A percentile compares a stretch with the other conserved stretches of the same genome.
These are phyloP conservation scores for Rubroboletus pulcherrimus DNA, from an alignment of 768 basidiomycete species.

Conservation along the genomic window DNA sequence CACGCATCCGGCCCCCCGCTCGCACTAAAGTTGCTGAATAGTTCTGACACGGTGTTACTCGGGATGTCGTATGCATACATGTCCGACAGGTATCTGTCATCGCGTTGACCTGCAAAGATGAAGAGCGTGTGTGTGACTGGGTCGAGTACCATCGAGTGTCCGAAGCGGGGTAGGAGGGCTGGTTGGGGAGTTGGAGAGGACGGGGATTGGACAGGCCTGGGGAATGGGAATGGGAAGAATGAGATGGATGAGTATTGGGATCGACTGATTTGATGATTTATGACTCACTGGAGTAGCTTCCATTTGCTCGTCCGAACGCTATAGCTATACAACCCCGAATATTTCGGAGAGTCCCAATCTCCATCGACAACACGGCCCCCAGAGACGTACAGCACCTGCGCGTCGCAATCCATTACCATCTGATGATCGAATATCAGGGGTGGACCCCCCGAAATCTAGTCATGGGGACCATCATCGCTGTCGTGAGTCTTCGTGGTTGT, in stretches of 20 bases:
- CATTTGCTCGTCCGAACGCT: conserved; percentile 62
- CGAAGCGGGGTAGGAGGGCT: conserved; percentile 58
- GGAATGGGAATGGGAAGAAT: not conserved
- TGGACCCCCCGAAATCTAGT: conserved; percentile 62
- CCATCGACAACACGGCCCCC: conserved; percentile 73
- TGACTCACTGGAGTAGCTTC: conserved; percentile 61
- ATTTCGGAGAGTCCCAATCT: conserved; percentile 56
- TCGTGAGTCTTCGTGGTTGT: not conserved
- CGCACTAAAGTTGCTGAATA: conserved; percentile 59
- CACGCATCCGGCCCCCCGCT: conserved; percentile 66
- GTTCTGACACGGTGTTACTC: conserved; percentile 53
- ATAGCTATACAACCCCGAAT: conserved; percentile 73
- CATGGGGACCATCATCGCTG: not conserved
- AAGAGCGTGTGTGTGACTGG: conserved; percentile 53
- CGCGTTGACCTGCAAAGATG: conserved; percentile 72
- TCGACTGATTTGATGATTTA: not conserved
- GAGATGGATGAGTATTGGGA: not conserved
- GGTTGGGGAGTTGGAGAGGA: conserved; percentile 30
- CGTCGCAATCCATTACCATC: conserved; percentile 70
- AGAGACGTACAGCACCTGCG: conserved; percentile 70
- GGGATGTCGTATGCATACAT: conserved; percentile 72
- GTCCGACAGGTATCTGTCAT: conserved; percentile 64
- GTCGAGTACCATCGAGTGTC: conserved; percentile 82
- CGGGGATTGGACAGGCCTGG: conserved; percentile 21
- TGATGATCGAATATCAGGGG: conserved; percentile 77